Base-by-base conservation (phyloP, 2,329 filamentous ascomycete species). In the Xylariomycetidae sp. region DNA sequence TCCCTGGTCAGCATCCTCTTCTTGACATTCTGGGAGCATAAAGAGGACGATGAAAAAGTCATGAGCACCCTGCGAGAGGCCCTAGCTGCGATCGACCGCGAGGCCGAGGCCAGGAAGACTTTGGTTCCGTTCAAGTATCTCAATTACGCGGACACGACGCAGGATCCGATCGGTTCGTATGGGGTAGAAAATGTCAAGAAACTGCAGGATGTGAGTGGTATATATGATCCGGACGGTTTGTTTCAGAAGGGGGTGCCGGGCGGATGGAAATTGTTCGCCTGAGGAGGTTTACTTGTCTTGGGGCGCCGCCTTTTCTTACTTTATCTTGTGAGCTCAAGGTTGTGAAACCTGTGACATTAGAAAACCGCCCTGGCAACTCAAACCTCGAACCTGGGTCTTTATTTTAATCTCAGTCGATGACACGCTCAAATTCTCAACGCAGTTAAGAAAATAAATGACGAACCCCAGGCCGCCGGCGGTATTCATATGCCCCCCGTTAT, bases 151-250 rank as follows among this genome's bases (percentile, higher is more conserved):
- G 32, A 17, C 16, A 37, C 17, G 10, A 37, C 27, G 11, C 47
- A 50, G 28, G 38, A 48, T 19, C 37, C 38, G 0, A 35, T 49
- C 15, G 16, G 22, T 6, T 44, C 39, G 6, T 51, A 49, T 22
- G 47, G 47, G 3, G 34, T 16, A 0, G 34, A 36, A 5, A 46
- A 38, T 26, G 39, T 40, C 13, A 25, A 23, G 3, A 16, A 20
- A 2, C 38, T 54, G 9, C 40, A 41, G 25, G 17, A 33, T 2
- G 44, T 42, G 4, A 52, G 49, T 33, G 33, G 36, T 25, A 45
- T 44, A 20, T 53, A 45, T 25, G 53, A 57, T 22, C 53, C 49
- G 1, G 28, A 38, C 2, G 50, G 48, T 11, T 20, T 56, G 3
- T 57, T 57, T 29, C 49, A 52, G 18, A 41, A 35, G 4, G 40